A percentile compares a stretch with the other conserved stretches of the same genome.
Conservation (phyloP, 139 green algal species). For the Edaphochlamys debaryana region DNA sequence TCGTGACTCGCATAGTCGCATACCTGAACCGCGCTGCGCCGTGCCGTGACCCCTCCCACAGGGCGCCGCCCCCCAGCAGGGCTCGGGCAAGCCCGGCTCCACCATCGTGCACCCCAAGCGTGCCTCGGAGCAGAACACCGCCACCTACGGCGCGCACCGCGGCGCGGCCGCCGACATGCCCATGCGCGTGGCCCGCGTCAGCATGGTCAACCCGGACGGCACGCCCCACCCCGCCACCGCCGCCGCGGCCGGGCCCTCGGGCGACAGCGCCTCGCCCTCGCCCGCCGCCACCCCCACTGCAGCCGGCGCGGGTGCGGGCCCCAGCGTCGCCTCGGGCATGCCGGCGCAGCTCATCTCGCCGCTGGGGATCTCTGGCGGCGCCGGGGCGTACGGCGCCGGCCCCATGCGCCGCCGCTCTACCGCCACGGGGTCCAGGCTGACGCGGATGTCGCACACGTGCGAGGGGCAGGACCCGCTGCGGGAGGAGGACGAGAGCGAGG, state of each 20-base stretch:
- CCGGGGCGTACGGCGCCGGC: neutral
- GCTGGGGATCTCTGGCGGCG: neutral
- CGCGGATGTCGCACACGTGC: conserved; percentile 24
- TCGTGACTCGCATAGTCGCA: too few species aligned
- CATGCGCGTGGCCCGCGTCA: conserved; percentile 24
- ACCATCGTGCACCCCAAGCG: conserved; percentile 26
- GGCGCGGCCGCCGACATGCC: neutral
- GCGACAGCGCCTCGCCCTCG: neutral
- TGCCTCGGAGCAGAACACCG: conserved; percentile 11
- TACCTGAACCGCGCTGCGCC: too few species aligned
- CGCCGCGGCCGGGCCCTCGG: neutral
- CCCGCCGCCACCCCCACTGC: neutral
- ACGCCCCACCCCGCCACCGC: too few species aligned
- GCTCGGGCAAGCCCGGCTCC: conserved; percentile 17
- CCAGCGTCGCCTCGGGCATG: too few species aligned
- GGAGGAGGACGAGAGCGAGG: conserved; percentile 9
- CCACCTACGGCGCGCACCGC: neutral
- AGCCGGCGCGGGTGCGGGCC: neutral
- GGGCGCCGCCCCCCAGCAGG: too few species aligned
- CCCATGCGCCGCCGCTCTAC: conserved; percentile 29
- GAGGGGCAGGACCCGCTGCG: conserved; percentile 11
- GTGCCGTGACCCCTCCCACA: too few species aligned
- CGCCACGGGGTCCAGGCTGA: conserved; percentile 29
- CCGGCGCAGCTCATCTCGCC: neutral
- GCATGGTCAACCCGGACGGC: conserved; percentile 7